Evolutionary conservation across 768 basidiomycete genomes (phyloP).

Genomic region (Tricholoma saponaceum): DNA sequence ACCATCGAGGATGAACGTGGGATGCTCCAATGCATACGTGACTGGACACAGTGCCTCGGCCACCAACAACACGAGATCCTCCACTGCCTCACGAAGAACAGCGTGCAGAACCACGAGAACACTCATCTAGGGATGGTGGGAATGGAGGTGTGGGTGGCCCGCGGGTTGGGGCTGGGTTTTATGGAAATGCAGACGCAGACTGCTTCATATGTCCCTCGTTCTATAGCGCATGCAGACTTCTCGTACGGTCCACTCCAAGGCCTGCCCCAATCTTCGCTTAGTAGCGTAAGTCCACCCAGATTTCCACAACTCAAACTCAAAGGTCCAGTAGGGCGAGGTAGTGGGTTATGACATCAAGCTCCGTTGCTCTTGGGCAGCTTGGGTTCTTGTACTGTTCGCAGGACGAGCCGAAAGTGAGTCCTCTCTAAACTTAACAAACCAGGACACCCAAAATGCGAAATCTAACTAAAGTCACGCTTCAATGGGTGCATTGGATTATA

Average conservation of each 20-base stretch:
- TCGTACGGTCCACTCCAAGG: neutral
- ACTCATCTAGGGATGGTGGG: constrained; percentile 27
- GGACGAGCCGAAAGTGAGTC: too few relatives aligned
- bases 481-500: neutral
- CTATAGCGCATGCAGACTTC: constrained; percentile 13
- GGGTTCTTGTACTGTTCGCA: too few relatives aligned
- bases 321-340: too few relatives aligned
- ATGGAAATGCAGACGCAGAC: neutral
- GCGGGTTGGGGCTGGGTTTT: constrained; percentile 7
- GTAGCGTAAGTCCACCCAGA: too few relatives aligned
- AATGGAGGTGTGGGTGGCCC: constrained; percentile 13
- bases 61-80: constrained; percentile 44
- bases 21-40: constrained; percentile 67
- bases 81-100: constrained; percentile 54
- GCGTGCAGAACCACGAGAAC: constrained; percentile 72
- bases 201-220: constrained; percentile 17
- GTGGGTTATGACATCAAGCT: too few relatives aligned
- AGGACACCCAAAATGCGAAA: too few relatives aligned
- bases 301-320: too few relatives aligned
- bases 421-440: too few relatives aligned
- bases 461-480: neutral
- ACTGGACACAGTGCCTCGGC: constrained; percentile 56
- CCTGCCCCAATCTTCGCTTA: constrained; percentile 8
- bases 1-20: constrained; percentile 67
- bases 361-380: too few relatives aligned